Percentiles rank a stretch among this genome's conserved stretches.
phyloP scores from a whole-genome alignment of 2,329 filamentous ascomycete species.

The Pseudogymnoascus sp. region DNA sequence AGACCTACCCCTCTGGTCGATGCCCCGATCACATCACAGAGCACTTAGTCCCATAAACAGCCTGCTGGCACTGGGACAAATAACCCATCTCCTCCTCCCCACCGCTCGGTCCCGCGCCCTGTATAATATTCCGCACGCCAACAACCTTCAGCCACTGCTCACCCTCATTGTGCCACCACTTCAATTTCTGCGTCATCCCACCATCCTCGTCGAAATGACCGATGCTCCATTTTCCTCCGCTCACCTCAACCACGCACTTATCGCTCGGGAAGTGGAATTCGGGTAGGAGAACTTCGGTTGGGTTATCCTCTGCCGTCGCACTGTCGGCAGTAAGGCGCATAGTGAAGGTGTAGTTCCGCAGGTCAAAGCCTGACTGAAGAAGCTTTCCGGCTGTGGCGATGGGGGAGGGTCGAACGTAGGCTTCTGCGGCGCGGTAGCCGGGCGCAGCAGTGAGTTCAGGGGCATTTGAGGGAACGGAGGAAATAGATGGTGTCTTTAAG shows the following conservation, averaged over 20 bases:
- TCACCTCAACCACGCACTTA: conserved; percentile 62
- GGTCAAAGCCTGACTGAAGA: conserved; percentile 67
- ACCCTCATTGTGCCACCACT: conserved; percentile 89
- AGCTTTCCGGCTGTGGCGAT: conserved; percentile 66
- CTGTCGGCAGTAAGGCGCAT: conserved; percentile 57
- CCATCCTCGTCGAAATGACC: conserved; percentile 61
- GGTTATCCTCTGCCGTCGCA: conserved; percentile 51
- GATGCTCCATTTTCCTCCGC: conserved; percentile 85
- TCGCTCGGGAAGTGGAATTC: conserved; percentile 85
- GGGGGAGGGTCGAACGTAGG: conserved; percentile 80
- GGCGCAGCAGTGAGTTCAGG: conserved; percentile 53
- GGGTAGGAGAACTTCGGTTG: conserved; percentile 78
- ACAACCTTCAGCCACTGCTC: conserved; percentile 70
- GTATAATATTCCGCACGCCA: conserved; percentile 55
- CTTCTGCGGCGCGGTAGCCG: conserved; percentile 84
- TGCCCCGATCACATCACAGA: conserved; percentile 36
- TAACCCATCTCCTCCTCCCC: conserved; percentile 69
- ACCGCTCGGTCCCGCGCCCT: conserved; percentile 33
- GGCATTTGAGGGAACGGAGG: conserved; percentile 44
- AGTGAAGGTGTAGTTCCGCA: conserved; percentile 68
- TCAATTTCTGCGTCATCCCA: conserved; percentile 63
- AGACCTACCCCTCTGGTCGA: not conserved
- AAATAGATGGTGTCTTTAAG: conserved; percentile 59
- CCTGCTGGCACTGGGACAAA: conserved; percentile 54
- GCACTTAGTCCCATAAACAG: conserved; percentile 31